Evolutionary conservation across 805 yeast genomes (phyloP).

Genomic region (Isabelozyma rhagii): DNA sequence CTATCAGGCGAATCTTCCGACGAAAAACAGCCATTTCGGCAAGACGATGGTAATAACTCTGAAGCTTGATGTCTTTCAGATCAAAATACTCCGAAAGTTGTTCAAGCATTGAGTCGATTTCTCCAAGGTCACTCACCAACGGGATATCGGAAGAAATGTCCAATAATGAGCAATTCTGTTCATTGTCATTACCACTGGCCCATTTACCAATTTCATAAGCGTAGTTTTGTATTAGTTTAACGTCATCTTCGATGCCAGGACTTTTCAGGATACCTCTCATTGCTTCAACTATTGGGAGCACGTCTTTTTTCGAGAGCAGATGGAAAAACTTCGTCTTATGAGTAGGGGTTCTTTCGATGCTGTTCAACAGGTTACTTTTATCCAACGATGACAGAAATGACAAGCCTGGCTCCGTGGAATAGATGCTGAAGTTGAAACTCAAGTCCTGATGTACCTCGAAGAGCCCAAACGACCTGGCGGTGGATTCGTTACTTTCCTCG

Average conservation of each 20-base stretch:
- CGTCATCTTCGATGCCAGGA: slow-evolving; percentile 3
- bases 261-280: neutral
- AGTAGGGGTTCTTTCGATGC: neutral
- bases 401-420: slow-evolving; percentile 1
- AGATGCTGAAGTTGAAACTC: slow-evolving; percentile 9
- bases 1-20: too few relatives aligned
- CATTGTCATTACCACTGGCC: slow-evolving; percentile 1
- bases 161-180: slow-evolving; percentile 10
- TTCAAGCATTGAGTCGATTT: slow-evolving; percentile 37
- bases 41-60: too few relatives aligned
- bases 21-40: too few relatives aligned
- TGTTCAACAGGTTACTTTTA: neutral
- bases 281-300: neutral
- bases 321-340: neutral
- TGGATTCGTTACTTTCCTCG: too few relatives aligned
- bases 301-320: neutral
- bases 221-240: slow-evolving; percentile 20
- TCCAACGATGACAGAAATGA: neutral
- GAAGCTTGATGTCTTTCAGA: too few relatives aligned
- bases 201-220: slow-evolving; percentile 26
- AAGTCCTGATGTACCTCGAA: slow-evolving; percentile 16
- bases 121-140: slow-evolving; percentile 20
- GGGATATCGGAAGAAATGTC: slow-evolving; percentile 15
- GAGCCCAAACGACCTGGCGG: slow-evolving; percentile 3
- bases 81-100: slow-evolving; percentile 19